Evolutionary conservation across 2,329 filamentous ascomycete species (phyloP), one percentile per base, ranked within the genome.

Genomic region (Aspergillus awamori): DNA sequence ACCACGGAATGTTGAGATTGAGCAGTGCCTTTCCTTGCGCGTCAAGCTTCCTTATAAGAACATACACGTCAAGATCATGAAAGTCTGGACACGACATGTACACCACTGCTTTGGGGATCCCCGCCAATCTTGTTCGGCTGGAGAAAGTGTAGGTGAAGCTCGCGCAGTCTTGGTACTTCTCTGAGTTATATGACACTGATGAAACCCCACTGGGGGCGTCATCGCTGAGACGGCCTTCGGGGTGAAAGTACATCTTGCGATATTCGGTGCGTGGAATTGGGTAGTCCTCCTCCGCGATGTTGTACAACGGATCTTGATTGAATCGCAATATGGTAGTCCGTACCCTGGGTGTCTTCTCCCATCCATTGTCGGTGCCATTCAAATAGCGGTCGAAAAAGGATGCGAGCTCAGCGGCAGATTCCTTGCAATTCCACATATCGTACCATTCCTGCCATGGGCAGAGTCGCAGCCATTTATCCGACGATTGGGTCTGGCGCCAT

Each of bases 361-460:
- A 63, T 4, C 30, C 54, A 39, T 63, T 63, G 10, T 60, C 15
- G 13, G 56, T 33, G 4, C 41, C 54, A 6, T 63, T 63, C 24
- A 63, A 20, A 45, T 60, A 63, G 17, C 45, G 58, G 8, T 60
- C 61, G 17, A 63, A 63, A 26, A 63, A 63, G 2, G 33, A 53
- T 0, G 54, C 28, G 6, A 63, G 41, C 5, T 63, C 62, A 13
- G 28, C 17, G 13, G 45, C 54, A 1, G 58, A 57, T 2, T 62
- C 54, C 3, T 36, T 49, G 36, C 60, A 61, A 15, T 60, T 60
- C 62, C 62, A 63, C 7, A 63, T 55, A 48, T 63, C 62, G 26
- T 53, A 63, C 62, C 62, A 63, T 28, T 63, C 62, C 48, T 63
- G 62, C 45, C 60, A 63, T 15, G 62, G 59, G 24, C 60, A 60